phyloP scores from a whole-genome alignment of 805 yeast species.

The Saturnispora sanitii region DNA sequence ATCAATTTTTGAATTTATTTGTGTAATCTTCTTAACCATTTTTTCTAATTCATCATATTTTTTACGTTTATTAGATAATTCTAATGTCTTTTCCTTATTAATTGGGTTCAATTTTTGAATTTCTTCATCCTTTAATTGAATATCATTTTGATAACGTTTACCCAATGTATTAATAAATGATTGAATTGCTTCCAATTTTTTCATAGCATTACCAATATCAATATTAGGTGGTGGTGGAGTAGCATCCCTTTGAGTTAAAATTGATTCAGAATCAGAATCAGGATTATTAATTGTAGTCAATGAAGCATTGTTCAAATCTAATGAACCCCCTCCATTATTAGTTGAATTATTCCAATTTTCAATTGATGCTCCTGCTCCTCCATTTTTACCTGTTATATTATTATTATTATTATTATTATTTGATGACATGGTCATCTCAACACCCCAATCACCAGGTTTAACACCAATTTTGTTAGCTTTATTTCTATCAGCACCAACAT shows the following conservation, averaged over 20 bases:
- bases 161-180: slow-evolving; percentile 43
- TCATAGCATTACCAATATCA: slow-evolving; percentile 20
- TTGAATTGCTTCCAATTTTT: slow-evolving; percentile 42
- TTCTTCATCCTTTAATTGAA: slow-evolving; percentile 40
- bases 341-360: background rate
- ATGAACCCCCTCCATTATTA: background rate
- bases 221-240: background rate
- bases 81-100: slow-evolving; percentile 46
- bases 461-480: slow-evolving; percentile 80
- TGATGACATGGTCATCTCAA: too few relatives aligned
- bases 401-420: background rate
- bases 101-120: slow-evolving; percentile 45
- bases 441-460: slow-evolving; percentile 79
- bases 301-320: too few relatives aligned
- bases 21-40: slow-evolving; percentile 34
- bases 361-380: background rate
- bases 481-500: slow-evolving; percentile 78
- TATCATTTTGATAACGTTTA: slow-evolving; percentile 48
- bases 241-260: background rate
- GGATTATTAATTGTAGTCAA: background rate
- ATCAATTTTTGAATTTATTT: slow-evolving; percentile 43
- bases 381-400: slow-evolving; percentile 5
- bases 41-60: slow-evolving; percentile 44
- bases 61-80: slow-evolving; percentile 38
- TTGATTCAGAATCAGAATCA: background rate